These are phyloP conservation scores for Deakozyma indianensis DNA, from an alignment of 805 yeast genomes.

Conservation along the genomic window DNA sequence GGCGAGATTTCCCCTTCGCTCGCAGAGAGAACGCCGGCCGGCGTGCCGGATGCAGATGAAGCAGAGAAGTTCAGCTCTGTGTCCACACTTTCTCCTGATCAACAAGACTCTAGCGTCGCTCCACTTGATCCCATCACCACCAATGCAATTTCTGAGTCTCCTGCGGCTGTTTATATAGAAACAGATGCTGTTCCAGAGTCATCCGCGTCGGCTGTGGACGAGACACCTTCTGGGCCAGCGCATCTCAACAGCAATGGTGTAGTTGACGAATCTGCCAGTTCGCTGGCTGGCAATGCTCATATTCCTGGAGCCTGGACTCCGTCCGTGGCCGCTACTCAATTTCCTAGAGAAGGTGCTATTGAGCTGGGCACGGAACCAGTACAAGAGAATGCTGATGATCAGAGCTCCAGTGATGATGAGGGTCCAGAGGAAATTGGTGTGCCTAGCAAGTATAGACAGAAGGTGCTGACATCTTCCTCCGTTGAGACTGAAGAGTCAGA, in stretches of 20 bases:
- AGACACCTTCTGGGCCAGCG: background rate
- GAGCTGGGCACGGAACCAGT: background rate
- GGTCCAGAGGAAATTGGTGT: slow-evolving; percentile 13
- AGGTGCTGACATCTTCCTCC: background rate
- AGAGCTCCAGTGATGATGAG: slow-evolving; percentile 16
- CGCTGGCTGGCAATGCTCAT: background rate
- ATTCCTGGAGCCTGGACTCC: background rate
- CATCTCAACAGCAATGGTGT: background rate
- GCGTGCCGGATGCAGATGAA: slow-evolving; percentile 5
- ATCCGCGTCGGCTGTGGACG: background rate
- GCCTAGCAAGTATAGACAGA: slow-evolving; percentile 2
- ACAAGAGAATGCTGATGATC: slow-evolving; percentile 10
- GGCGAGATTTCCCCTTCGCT: background rate
- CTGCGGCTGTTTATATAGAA: background rate
- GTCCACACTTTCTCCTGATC: background rate
- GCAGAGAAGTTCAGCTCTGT: background rate
- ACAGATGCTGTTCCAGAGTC: background rate
- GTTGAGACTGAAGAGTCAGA: background rate
- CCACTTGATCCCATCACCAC: background rate
- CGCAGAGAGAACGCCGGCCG: background rate
- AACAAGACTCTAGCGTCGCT: background rate
- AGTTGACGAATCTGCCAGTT: background rate
- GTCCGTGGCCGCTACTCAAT: background rate
- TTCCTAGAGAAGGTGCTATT: too few relatives aligned
- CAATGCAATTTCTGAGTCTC: background rate